These are phyloP conservation scores for Nelumbo lutea DNA, from an alignment of 164 flowering plant species.

Conservation along the genomic window DNA sequence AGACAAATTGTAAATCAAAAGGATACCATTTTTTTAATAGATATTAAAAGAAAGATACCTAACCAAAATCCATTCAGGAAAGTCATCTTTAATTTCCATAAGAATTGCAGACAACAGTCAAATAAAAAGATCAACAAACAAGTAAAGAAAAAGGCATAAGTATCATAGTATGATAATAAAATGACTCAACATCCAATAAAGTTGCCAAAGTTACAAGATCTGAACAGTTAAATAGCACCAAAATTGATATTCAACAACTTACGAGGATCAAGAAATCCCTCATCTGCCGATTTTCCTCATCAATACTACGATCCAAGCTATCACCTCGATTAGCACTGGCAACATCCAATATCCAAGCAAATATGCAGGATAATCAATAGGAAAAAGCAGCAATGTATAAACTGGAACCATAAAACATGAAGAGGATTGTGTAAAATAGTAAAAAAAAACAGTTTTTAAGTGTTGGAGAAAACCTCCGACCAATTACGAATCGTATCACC, in stretches of 20 bases:
- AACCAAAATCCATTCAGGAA: no score
- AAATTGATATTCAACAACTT: slow-evolving; percentile 26
- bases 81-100: no score
- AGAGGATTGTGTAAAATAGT: background rate
- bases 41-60: no score
- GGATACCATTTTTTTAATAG: no score
- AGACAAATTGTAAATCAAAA: no score
- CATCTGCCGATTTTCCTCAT: slow-evolving; percentile 63
- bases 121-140: no score
- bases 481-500: slow-evolving; percentile 92
- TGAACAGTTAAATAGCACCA: no score
- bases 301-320: slow-evolving; percentile 92
- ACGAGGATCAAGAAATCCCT: slow-evolving; percentile 92
- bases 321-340: slow-evolving; percentile 97
- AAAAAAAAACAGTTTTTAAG: slow-evolving; percentile 17
- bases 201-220: no score
- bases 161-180: no score
- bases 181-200: no score
- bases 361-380: slow-evolving; percentile 6
- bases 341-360: slow-evolving; percentile 16
- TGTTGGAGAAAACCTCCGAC: slow-evolving; percentile 67
- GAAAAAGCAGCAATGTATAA: background rate
- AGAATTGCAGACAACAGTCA: no score
- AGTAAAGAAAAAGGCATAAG: no score
- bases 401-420: background rate